Evolutionary conservation across 164 flowering plant species (phyloP), one percentile per base, ranked within the genome.

Genomic region (Liquidambar formosana): DNA sequence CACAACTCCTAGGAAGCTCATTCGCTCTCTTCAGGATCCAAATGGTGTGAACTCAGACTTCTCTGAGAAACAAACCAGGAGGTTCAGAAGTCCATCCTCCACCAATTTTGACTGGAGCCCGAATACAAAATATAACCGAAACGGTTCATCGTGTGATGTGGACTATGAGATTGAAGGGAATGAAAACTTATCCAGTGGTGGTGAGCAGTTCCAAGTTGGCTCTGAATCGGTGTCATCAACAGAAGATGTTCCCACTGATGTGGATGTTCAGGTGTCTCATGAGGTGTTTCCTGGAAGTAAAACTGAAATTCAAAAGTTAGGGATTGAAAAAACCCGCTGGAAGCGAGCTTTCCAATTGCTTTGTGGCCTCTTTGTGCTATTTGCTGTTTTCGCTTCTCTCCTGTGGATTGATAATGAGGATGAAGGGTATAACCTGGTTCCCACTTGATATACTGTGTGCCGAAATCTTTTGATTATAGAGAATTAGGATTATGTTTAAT

Each of bases 1-100:
- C 70, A 77, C 81, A 0, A 92, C 97, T 48, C 95, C 95, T 19
- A 84, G 94, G 81, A 94, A 86, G 83, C 96, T 90, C 43, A 75
- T 87, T 61, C 82, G n/a, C 66, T 88, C 91, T 13, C 91, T 92
- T 72, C 95, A 89, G 74, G 94, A 88, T 71, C 72, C 66, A 18
- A 73, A 67, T 60, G 77, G 72, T 63, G 57, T 21, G 21, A 68
- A 75, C 69, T 77, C 84, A 13, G 83, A 76, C 43, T 68, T 65
- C 69, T 80, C 74, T 6, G 77, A 75, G 45, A 76, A 74, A 58
- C 85, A 75, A 68, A 25, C 23, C 54, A 66, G 82, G 67, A 79
- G 75, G 73, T 56, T 47, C 23, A 77, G 84, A 72, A 86, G 85
- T 74, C 83, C 85, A 25, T 73, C 69, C 65, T 71, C 80, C 53